Evolutionary conservation across 345 rosid genomes (phyloP).

Genomic region (Chamaenerion angustifolium): DNA sequence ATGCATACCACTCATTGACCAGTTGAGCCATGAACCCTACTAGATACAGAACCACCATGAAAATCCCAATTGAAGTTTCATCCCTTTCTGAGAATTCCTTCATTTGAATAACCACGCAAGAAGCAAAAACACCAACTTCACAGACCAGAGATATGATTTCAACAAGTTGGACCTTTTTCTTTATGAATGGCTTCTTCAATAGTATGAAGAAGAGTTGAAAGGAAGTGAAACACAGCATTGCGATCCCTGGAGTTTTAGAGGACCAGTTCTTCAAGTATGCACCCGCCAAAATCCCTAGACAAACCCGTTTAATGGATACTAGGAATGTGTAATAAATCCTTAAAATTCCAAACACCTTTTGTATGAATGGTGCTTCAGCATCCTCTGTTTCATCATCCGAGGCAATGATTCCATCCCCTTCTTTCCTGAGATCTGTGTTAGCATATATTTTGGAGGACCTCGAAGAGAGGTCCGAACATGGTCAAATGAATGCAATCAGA

Average conservation of each 20-base stretch:
- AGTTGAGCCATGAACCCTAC: slow-evolving; percentile 48
- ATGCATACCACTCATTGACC: slow-evolving; percentile 58
- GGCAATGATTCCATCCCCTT: slow-evolving; percentile 54
- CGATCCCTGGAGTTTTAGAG: slow-evolving; percentile 31
- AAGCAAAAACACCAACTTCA: slow-evolving; percentile 44
- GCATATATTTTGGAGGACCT: slow-evolving; percentile 97
- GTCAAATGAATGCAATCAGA: slow-evolving; percentile 25
- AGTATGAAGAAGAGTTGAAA: slow-evolving; percentile 82
- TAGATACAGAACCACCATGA: slow-evolving; percentile 54
- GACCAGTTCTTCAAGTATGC: slow-evolving; percentile 34
- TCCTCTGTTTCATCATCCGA: slow-evolving; percentile 94
- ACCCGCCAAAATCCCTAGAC: slow-evolving; percentile 59
- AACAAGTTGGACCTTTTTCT: slow-evolving; percentile 80
- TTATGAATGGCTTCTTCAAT: slow-evolving; percentile 86
- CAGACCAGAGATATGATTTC: slow-evolving; percentile 57
- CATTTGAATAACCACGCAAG: slow-evolving; percentile 32
- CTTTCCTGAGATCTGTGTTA: slow-evolving; percentile 58
- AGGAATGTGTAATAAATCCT: slow-evolving; percentile 77
- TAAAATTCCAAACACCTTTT: slow-evolving; percentile 80
- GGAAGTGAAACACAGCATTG: slow-evolving; percentile 46
- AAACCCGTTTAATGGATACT: slow-evolving; percentile 44
- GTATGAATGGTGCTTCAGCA: slow-evolving; percentile 87
- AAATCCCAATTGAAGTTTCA: slow-evolving; percentile 42
- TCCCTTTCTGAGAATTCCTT: slow-evolving; percentile 23
- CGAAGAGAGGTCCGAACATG: slow-evolving; percentile 58